Evolutionary conservation across 768 basidiomycete species (phyloP), one percentile per base, ranked within the genome.

Genomic region (Lepiota subincarnata): DNA sequence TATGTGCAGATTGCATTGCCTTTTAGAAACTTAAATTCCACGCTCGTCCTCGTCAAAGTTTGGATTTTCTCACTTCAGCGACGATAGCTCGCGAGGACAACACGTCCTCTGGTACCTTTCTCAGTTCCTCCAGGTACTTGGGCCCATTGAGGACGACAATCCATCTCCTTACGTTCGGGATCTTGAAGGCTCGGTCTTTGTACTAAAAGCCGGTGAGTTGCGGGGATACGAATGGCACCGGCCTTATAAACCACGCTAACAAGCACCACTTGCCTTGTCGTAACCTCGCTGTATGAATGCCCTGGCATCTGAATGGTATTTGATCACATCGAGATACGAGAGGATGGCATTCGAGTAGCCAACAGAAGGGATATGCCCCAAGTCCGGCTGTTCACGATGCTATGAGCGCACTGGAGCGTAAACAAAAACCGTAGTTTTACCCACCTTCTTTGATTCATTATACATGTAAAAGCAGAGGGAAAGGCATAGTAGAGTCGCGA

Each of bases 101-200:
- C 22, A 69, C 70, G 8, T 77, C 68, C 46, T 79, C 77, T 6
- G 74, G 69, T 16, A 73, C 71, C 50, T 62, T 72, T 19, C 74
- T 70, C 13, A 82, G 58, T 38, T 80, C 77, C 4, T 80, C 76
- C 14, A 78, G 62, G 31, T 69, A 67, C 18, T 67, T 59, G 0
- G 68, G 61, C 1, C 76, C 73, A 6, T 71, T 68, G 24, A 76
- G 62, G 7, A 81, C 62, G 12, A 80, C 70, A 2, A 73, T 55
- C 80, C 80, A 82, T 45, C 69, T 64, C 42, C 74, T 67, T 37
- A 76, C 62, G 47, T 64, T 66, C 0, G 78, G 67, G 5, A 81
- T 67, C 62, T 73, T 76, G 66, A 80, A 82, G 1, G 62, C 59
- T 35, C 55, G 54, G 31, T 63, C 57, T 24, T 61, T 62, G 44